Base-by-base conservation (phyloP, 176 grass and related monocot genomes). In the Musa beccarii region DNA sequence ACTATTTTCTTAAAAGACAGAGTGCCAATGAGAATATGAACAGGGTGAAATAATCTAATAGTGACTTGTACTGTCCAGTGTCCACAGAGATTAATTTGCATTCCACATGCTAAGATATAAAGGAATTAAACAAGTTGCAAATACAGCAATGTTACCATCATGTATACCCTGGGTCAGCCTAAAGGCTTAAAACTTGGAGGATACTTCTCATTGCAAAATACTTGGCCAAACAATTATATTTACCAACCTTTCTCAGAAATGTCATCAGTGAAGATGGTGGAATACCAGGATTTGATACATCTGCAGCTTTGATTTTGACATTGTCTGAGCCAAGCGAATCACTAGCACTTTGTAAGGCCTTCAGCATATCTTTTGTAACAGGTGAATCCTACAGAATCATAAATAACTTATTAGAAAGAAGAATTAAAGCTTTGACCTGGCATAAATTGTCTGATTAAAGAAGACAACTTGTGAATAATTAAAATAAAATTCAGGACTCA, bases 241-340 rank as follows among this genome's bases (percentile, higher is more conserved):
- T 29, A 26, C 64, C 20, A 80, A 99, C 95, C 95, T 91, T 99
- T 79, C 88, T 89, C 29, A 93, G 66, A 79, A 99, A 94, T 6
- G 95, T 49, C 84, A 89, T 89, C 66, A 99, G 75, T 73, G 95
- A 99, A 74, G 95, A 94, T 84, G 95, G 95, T 70, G 95, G 95
- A 57, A 99, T 80, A 79, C 90, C 95, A 84, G 90, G 95, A 87
- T 99, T 94, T 78, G 86, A 86, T 15, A 76, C 68, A 66, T 83
- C 77, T 80, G 95, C 88, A 54, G 52, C 62, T 84, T 84, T 91
- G 63, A 99, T 84, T 81, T 91, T 91, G 34, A 99, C 90, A 81
- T 99, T 91, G 69, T 89, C 90, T 82, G 86, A 84, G 74, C 84
- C 86, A 87, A 99, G 95, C 15, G 95, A 94, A 50, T 83, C 66